Base-by-base conservation (phyloP, 2,329 filamentous ascomycete species). In the Aspergillus sp. region DNA sequence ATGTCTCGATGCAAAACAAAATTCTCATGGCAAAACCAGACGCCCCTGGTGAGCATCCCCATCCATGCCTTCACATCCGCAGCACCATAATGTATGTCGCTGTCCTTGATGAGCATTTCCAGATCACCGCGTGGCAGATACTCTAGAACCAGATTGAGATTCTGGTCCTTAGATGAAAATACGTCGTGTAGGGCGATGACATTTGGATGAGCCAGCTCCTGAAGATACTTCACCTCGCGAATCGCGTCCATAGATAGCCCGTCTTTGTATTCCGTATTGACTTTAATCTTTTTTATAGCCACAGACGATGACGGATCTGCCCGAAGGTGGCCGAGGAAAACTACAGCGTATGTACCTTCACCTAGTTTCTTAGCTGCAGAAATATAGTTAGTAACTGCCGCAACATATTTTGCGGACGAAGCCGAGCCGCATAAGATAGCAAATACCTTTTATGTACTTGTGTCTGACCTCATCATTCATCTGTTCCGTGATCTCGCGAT, bases 61-160 rank as follows among this genome's bases (percentile, higher is more conserved):
- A 97, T 96, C 95, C 95, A 99, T 15, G 92, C 89, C 75, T 99
- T 99, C 74, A 98, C 92, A 74, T 99, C 95, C 17, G 90, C 89
- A 11, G 86, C 85, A 60, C 90, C 90, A 74, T 98, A 98, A 54
- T 87, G 85, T 47, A 97, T 88, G 53, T 88, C 84, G 30, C 84
- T 86, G 75, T 98, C 93, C 73, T 91, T 90, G 73, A 96, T 96
- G 58, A 99, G 85, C 83, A 93, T 91, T 76, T 98, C 91, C 26
- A 99, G 83, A 76, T 99, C 95, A 63, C 95, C 93, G n/a, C 91
- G 85, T 0, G 93, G 93, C 4, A 98, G 83, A 74, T 89, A 96
- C 76, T 99, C 95, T 66, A 99, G 86, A 22, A 99, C 95, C 8
- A 99, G 85, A 71, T 96, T 96, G 64, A 99, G 86, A 72, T 97